Evolutionary conservation across 306 rosid species (phyloP).

Genomic region (Ormosia emarginata): DNA sequence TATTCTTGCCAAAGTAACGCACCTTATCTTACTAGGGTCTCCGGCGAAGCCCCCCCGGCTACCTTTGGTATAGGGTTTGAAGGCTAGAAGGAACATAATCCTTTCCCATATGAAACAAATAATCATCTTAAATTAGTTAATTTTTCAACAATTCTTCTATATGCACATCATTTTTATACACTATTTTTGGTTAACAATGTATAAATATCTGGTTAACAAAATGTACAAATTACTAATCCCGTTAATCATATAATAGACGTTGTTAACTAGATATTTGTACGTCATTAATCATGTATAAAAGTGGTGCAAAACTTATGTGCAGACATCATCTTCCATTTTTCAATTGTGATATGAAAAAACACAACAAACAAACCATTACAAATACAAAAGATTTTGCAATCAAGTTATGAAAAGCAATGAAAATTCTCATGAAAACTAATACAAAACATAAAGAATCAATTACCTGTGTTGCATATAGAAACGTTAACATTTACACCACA

Average conservation of each 20-base stretch:
- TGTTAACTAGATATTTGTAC: too few species aligned
- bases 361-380: background rate
- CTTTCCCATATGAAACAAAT: background rate
- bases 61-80: too few species aligned
- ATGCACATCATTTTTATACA: too few species aligned
- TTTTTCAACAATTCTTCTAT: background rate
- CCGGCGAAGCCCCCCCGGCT: too few species aligned
- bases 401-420: background rate
- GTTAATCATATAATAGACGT: too few species aligned
- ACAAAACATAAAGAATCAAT: background rate
- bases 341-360: background rate
- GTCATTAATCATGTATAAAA: background rate
- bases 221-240: too few species aligned
- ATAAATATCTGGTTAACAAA: too few species aligned
- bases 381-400: background rate
- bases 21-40: too few species aligned
- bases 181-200: too few species aligned
- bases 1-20: too few species aligned
- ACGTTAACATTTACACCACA: slow-evolving; percentile 35
- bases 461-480: slow-evolving; percentile 42
- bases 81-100: background rate
- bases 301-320: background rate
- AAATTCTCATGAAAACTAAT: background rate
- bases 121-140: background rate
- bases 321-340: too few species aligned